phyloP scores from a whole-genome alignment of 208 protist genomes.

The Wallacemonas rigidus region DNA sequence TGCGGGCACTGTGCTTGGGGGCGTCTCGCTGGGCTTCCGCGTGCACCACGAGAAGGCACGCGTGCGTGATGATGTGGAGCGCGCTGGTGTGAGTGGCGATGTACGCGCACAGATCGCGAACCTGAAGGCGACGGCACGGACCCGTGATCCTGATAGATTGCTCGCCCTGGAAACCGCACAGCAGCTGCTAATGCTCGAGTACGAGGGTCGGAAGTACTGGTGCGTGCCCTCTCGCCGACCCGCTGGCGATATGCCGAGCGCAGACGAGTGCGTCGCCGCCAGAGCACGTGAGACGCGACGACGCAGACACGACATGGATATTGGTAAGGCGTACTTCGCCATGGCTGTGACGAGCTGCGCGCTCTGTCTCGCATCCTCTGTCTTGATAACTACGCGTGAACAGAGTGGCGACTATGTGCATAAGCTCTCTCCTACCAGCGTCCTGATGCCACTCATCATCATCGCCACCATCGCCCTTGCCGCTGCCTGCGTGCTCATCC shows the following conservation, averaged over 20 bases:
- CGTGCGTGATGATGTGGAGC: slow-evolving; percentile 11
- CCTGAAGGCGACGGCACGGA: background rate
- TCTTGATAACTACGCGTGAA: background rate
- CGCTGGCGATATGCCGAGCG: background rate
- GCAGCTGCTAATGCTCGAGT: slow-evolving; percentile 1
- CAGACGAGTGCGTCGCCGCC: background rate
- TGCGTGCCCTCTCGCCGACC: slow-evolving; percentile 2
- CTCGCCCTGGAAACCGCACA: background rate
- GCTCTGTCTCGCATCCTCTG: background rate
- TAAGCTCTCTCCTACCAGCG: background rate
- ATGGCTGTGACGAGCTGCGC: background rate
- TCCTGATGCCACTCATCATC: background rate
- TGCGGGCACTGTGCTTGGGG: background rate
- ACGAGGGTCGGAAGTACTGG: background rate
- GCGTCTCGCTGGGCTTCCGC: background rate
- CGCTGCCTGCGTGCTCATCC: background rate
- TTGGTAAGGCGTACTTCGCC: slow-evolving; percentile 11
- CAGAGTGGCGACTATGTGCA: background rate
- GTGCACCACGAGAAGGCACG: slow-evolving; percentile 8
- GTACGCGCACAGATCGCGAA: slow-evolving; percentile 2
- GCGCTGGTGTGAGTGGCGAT: slow-evolving; percentile 1
- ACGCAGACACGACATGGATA: background rate
- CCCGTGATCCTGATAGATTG: background rate
- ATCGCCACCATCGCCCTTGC: background rate
- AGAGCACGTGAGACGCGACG: background rate